Evolutionary conservation across 1,284 basidiomycete genomes (phyloP), one percentile per base, ranked within the genome.

Genomic region (Ganoderma sinense): DNA sequence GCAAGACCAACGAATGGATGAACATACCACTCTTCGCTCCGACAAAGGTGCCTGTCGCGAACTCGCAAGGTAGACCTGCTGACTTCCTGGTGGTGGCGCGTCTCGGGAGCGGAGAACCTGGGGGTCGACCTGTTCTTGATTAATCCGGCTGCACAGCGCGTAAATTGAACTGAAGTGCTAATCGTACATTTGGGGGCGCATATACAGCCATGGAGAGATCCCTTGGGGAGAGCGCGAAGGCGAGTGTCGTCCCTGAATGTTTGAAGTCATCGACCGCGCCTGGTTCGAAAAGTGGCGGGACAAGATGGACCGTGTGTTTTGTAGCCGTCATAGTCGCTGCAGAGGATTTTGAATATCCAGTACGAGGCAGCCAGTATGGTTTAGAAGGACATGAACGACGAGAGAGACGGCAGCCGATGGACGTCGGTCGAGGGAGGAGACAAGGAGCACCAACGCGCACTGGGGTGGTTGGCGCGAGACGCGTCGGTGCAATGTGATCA

Each of bases 1-100:
- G 20, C 5, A 16, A 20, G 10, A 48, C 33, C 33, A 31, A 29
- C 10, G 33, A 58, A 39, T 36, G 8, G n/a, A 7, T 56, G 20
- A 11, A 77, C 80, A 14, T 70, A 82, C 82, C 59, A 78, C 70
- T 66, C 81, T 75, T 18, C 81, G 72, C 62, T 81, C 80, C 4
- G 78, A 75, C 1, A 76, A 66, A 0, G 82, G 81, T 16, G 79
- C 64, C 4, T 67, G 67, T 16, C 77, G 70, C 33, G 66, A 62
- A 20, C 71, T 74, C 14, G 81, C 78, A 13, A 79, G 69, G 59
- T 82, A 81, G 20, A 74, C 72, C 61, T 66, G 68, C 61, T 65
- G 74, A 39, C 65, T 71, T 55, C 55, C 45, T 14, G 69, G 40
- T 14, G 62, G 62, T 8, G 67, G 33, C 26, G 31, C 61, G 39